Evolutionary conservation across 2,329 filamentous ascomycete genomes (phyloP), one percentile per base, ranked within the genome.

Genomic region (Pseudogymnoascus sp.): DNA sequence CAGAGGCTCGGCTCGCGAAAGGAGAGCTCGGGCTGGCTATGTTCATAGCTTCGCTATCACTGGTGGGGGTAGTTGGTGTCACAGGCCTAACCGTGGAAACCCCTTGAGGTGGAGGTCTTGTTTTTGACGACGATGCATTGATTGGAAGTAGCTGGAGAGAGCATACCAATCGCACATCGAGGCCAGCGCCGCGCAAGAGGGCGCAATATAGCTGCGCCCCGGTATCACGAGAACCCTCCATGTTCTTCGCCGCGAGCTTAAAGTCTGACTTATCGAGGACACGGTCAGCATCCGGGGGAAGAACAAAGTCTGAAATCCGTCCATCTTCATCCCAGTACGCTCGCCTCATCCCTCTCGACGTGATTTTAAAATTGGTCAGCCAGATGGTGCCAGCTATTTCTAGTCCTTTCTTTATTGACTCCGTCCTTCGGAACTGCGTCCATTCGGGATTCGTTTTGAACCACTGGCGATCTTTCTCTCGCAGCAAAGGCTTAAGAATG

Each of bases 141-240:
- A 93, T 93, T 0, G 89, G 82, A 0, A 99, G 79, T 1, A 88
- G 85, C 68, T 99, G 95, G 3, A 99, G 78, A 4, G 95, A 99
- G 74, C 92, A 97, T 0, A 98, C 89, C 4, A 99, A 80, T 11
- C 95, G 84, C 4, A 90, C 82, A 66, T 91, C 86, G 6, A 98
- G 85, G 2, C 91, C 92, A n/a, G 83, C 85, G n/a, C 86, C 84
- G 16, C 95, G 87, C 3, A 99, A 80, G 33, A 98, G 76, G 2
- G 93, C 89, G 73, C 95, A 98, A 70, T 96, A 96, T 0, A 99
- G 75, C 73, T 98, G 93, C 1, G 91, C 90, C 0, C 93, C 95
- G 8, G 96, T 81, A 73, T 99, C 95, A 67, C 93, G 85, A 7
- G 93, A 98, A 0, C 93, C 96, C 67, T 86, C 79, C 16, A 96